phyloP scores from a whole-genome alignment of 495 filamentous ascomycete species.

The Podospora australis region DNA sequence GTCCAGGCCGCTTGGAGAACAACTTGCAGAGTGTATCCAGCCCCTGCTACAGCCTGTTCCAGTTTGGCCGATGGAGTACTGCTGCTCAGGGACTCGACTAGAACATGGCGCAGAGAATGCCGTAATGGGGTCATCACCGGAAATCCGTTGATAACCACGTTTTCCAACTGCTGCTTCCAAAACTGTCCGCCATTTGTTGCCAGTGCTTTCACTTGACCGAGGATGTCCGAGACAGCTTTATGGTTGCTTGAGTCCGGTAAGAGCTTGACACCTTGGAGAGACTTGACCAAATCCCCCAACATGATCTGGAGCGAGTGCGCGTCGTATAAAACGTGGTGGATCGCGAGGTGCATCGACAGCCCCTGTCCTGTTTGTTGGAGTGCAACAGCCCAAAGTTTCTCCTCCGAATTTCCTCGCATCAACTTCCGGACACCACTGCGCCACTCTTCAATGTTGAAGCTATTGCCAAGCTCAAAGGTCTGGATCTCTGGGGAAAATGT shows the following conservation, averaged over 20 bases:
- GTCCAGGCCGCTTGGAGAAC: constrained; percentile 71
- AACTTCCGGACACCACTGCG: constrained; percentile 8
- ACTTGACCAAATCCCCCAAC: constrained; percentile 46
- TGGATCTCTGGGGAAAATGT: background rate
- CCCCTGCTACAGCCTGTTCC: constrained; percentile 43
- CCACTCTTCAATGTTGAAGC: constrained; percentile 30
- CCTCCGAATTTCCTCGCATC: constrained; percentile 10
- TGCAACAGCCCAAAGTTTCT: constrained; percentile 26
- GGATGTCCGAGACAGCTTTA: constrained; percentile 44
- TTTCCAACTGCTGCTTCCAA: constrained; percentile 52
- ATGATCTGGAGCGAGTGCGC: constrained; percentile 59
- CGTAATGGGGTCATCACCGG: constrained; percentile 61
- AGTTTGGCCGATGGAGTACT: constrained; percentile 34
- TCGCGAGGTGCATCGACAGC: constrained; percentile 40
- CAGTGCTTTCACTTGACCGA: constrained; percentile 35
- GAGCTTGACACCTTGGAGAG: constrained; percentile 2
- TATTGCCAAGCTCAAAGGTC: background rate
- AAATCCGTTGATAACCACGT: constrained; percentile 54
- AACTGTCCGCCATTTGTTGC: constrained; percentile 41
- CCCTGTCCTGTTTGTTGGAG: constrained; percentile 13
- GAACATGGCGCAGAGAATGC: constrained; percentile 28
- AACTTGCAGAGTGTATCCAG: constrained; percentile 63
- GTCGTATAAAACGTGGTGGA: constrained; percentile 76
- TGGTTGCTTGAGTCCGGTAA: constrained; percentile 24
- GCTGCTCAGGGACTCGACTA: constrained; percentile 37